Evolutionary conservation across 306 rosid species (phyloP), one percentile per base, ranked within the genome.

Genomic region (Datisca glomerata): DNA sequence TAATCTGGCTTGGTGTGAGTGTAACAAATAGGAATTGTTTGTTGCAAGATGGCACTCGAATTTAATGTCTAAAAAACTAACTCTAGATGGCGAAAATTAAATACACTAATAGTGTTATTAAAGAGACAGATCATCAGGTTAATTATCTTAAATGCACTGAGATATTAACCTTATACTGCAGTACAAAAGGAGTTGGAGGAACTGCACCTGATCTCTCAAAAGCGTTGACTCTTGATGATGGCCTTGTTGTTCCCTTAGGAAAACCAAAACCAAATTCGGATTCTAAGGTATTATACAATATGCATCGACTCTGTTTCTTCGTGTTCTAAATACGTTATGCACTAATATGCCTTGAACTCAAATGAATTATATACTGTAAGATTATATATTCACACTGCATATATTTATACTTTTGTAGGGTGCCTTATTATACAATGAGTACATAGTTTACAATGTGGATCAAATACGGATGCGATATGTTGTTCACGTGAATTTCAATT

Each of bases 391-490:
- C 22, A 50, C 2, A 6, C 12, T 24, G 14, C 29, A 18, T 44
- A 32, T 22, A 32, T 16, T 8, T 47, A 17, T n/a, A 9, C 43
- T 37, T 29, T 67, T 44, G 67, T 93, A 84, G 95, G 86, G 86
- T 17, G 24, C 27, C 46, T 63, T 89, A 24, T 21, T 68, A 55
- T 84, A 84, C 73, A 89, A 84, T 24, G 98, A 89, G 62, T 89
- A 84, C 76, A 64, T 89, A 61, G 96, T 89, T 39, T 89, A 84
- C 68, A 72, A 80, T 23, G 85, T 72, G 49, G 86, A 84, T 14
- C 98, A 89, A 66, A 73, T 89, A 49, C 65, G 65, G 66, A 89
- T 89, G 98, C 81, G 92, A 22, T 89, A 84, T 54, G 53, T 80
- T 39, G 60, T 78, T 68, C 86, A 78, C 40, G 85, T 84, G 49